Evolutionary conservation across 768 basidiomycete species (phyloP), one percentile per base, ranked within the genome.

Genomic region (Tylopilus felleus): DNA sequence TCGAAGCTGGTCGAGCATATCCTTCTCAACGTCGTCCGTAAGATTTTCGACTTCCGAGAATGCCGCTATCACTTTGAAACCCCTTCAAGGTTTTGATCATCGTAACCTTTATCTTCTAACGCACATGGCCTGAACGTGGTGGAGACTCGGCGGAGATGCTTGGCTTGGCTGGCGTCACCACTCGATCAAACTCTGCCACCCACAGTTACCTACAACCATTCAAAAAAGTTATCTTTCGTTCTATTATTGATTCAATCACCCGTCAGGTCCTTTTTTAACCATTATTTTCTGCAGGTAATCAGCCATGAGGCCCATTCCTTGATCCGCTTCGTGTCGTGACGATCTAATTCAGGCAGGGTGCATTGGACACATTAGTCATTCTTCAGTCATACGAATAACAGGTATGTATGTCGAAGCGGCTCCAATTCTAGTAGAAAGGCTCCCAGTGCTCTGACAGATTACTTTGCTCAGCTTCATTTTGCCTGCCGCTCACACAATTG

Each of bases 161-260:
- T 17, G 33, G 42, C 41, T 51, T 7, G 31, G 46, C 19, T 47
- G 45, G 19, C 12, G 21, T 40, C 16, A 33, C 31, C 27, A 38
- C 29, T 41, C n/a, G 14, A 49, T 59, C 45, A 38, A 42, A 55
- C 31, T n/a, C 9, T 9, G 33, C 27, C 44, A 28, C 52, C 40
- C 31, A 25, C 29, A 42, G 13, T 47, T 35, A 27, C 42, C 25
- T 14, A 44, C 17, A 14, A 7, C 9, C 9, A 22, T 31, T 35
- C 12, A 13, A 42, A 42, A 42, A 42, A 25, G 17, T 6, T 29
- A n/a, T n/a, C n/a, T n/a, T n/a, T n/a, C n/a, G 23, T 51, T 40
- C 25, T 29, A 29, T 40, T 51, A 17, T 36, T 39, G 25, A 31
- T 27, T 39, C 35, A 3, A 38, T 25, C 9, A 13, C 4, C 4